Base-by-base conservation (phyloP, 148 eudicot genomes). In the Simmondsia chinensis region DNA sequence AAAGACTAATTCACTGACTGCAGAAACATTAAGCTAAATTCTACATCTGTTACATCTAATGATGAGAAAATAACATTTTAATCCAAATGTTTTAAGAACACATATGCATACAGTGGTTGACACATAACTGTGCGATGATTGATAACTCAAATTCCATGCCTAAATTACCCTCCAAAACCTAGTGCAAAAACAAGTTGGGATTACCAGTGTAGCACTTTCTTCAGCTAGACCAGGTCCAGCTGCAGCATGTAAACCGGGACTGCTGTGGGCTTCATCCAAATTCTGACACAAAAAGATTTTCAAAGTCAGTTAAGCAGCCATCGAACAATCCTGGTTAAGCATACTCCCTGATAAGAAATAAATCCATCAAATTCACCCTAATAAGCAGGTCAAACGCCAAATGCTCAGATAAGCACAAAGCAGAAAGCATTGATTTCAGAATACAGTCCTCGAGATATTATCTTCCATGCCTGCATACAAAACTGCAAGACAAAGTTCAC, bases 221-320 rank as follows among this genome's bases (percentile, higher is more conserved):
- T 93, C 99, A 41, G 96, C 94, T 45, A 93, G 80, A 52, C 76
- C 99, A 64, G 96, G 89, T 51, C 99, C 99, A 53, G 99, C 95
- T 52, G 96, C 94, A 68, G 74, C 89, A 75, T 86, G 89, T 72
- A 93, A 68, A 52, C 99, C 99, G 61, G 94, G 82, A 65, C 94
- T 93, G 72, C 96, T 86, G 71, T 93, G 82, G 20, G 82, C 89
- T 73, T 93, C 99, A 60, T 93, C 99, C 59, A 93, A 56, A 62
- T 72, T 86, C 99, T 91, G 80, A 32, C 59, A 52, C 24, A 39
- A 34, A 45, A 38, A 32, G 11, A 19, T 10, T 14, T 15, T 43
- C 16, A 26, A 19, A 59, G 9, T 21, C 6, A 30, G 49, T 20
- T 23, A 55, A 30, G 22, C 14, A 22, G 39, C 25, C 7, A 22